Base-by-base conservation (phyloP, 768 basidiomycete species). In the Boletus rufocinnamomeus region DNA sequence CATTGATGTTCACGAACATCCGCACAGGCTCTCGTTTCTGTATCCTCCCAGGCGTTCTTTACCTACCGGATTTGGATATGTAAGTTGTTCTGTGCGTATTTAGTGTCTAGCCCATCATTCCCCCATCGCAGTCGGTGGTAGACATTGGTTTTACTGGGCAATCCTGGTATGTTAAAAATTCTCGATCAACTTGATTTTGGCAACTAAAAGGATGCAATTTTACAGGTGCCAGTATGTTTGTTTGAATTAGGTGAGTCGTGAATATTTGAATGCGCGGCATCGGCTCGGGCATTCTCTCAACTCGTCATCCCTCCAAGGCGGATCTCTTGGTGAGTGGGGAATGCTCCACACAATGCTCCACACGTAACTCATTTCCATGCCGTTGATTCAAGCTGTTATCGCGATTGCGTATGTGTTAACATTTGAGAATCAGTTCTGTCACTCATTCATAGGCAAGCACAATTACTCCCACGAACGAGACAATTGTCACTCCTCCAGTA, bases 11-110 rank as follows among this genome's bases (percentile, higher is more conserved):
- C 5, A 52, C 47, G 25, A 40, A n/a, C 25, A 11, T 51, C 11
- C 3, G 9, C 28, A 2, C 37, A 62, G 61, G 14, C 48, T 19
- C 35, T 62, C 4, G 61, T 63, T 9, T 25, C 57, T 41, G 21
- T 63, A 32, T 2, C 53, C 8, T 52, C 45, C 19, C 54, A 57
- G 8, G 32, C 44, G 28, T 64, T 57, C 40, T 57, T 63, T 44
- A 54, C 52, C 10, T 57, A 45, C 40, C 54, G 62, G 17, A 52
- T 64, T 34, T 63, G 57, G 57, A 63, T 10, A 28, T 57, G 62
- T 60, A 7, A 23, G 54, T 50, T 13, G 6, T 56, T 47, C 23
- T 25, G 23, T 32, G 34, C 34, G 34, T 35, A 14, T 13, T 13
- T 21, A 30, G 11, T 19, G 6, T 17, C 14, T 19, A 37, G 2